Evolutionary conservation across 352 stramenopile species (phyloP).

Genomic region (Phytopythium delawarense): DNA sequence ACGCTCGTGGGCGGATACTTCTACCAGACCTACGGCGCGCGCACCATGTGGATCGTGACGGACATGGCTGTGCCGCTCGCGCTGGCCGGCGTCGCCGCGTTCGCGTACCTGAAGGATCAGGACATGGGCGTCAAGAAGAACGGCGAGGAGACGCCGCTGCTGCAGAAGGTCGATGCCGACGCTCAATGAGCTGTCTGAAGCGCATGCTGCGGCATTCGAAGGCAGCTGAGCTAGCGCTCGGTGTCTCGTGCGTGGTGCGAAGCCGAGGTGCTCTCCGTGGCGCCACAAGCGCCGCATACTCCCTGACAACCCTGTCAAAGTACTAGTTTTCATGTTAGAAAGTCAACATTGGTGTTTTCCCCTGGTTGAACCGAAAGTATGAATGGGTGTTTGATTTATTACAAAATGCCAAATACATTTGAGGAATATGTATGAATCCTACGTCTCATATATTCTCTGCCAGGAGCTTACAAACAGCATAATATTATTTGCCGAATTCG

Average conservation of each 20-base stretch:
- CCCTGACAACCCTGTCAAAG: not conserved
- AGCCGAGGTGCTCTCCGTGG: not conserved
- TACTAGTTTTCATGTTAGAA: not conserved
- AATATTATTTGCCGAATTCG: no score
- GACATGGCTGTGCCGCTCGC: constrained; percentile 48
- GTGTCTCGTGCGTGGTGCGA: not conserved
- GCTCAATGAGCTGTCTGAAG: not conserved
- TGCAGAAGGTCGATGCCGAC: constrained; percentile 1
- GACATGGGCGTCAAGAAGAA: constrained; percentile 4
- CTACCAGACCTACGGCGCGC: constrained; percentile 48
- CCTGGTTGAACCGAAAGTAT: no score
- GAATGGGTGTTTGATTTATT: no score
- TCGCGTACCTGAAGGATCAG: constrained; percentile 40
- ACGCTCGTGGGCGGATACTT: constrained; percentile 57
- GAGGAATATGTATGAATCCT: no score
- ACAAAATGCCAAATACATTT: no score
- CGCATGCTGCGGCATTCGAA: not conserved
- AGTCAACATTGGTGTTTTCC: not conserved
- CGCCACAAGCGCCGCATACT: not conserved
- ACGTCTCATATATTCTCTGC: no score
- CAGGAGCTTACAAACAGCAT: no score
- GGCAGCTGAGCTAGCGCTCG: not conserved
- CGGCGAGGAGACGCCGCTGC: constrained; percentile 1
- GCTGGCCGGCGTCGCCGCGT: constrained; percentile 38
- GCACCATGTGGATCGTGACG: constrained; percentile 50